Percentiles rank a stretch among this genome's conserved stretches.
These are phyloP conservation scores for Penicillium hordei DNA, from an alignment of 2,329 filamentous ascomycete genomes.

Conservation along the genomic window DNA sequence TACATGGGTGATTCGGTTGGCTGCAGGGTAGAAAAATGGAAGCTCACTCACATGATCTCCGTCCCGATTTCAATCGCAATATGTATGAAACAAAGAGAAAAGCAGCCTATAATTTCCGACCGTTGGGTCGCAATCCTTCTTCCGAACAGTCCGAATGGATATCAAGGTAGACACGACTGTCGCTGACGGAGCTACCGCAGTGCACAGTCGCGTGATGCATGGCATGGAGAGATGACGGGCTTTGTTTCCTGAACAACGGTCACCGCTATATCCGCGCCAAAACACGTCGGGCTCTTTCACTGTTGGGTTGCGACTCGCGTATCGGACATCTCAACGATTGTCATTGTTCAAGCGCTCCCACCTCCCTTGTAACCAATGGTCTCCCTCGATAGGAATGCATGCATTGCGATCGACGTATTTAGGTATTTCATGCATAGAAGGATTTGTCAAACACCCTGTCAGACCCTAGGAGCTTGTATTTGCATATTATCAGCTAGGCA, in stretches of 20 bases:
- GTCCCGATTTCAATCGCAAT: conserved; percentile 8
- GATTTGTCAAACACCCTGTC: conserved; percentile 21
- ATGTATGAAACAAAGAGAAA: conserved; percentile 1
- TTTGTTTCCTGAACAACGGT: conserved; percentile 14
- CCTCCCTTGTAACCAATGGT: conserved; percentile 2
- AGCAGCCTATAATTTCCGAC: neutral
- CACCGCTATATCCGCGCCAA: conserved; percentile 24
- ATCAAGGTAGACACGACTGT: conserved; percentile 30
- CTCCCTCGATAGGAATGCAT: conserved; percentile 11
- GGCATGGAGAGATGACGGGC: conserved; percentile 13
- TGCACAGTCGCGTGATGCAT: conserved; percentile 23
- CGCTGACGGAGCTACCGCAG: conserved; percentile 10
- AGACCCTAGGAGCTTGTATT: conserved; percentile 3
- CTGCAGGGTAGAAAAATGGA: conserved; percentile 14
- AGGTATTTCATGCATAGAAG: conserved; percentile 30
- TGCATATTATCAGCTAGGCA: conserved; percentile 1
- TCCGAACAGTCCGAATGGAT: conserved; percentile 39
- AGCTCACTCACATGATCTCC: conserved; percentile 18
- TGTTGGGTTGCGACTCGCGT: conserved; percentile 7
- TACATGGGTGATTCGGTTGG: conserved; percentile 21
- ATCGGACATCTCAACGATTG: neutral
- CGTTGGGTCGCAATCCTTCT: conserved; percentile 14
- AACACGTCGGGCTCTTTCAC: conserved; percentile 6
- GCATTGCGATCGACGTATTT: conserved; percentile 21
- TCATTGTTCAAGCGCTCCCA: neutral